Evolutionary conservation across 2,329 filamentous ascomycete genomes (phyloP).

Genomic region (Alternaria dauci): DNA sequence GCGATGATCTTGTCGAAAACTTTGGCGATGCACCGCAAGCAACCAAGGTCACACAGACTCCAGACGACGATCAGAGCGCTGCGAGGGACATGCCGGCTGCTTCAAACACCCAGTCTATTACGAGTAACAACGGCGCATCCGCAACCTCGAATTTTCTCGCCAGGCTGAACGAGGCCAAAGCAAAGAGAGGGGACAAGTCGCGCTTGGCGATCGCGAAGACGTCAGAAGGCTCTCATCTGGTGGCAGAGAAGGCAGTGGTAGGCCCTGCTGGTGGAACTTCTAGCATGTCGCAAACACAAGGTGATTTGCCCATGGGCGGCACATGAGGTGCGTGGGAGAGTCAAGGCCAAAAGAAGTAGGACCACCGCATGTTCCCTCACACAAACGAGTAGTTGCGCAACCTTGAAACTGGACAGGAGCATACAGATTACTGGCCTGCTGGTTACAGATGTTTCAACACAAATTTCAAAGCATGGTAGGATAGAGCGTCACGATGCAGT

Average conservation of each 20-base stretch:
- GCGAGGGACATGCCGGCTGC: neutral
- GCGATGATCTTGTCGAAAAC: slow-evolving; percentile 35
- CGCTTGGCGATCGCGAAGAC: slow-evolving; percentile 28
- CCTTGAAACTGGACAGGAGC: neutral
- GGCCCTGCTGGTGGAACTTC: neutral
- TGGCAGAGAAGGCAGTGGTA: slow-evolving; percentile 11
- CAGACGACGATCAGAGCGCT: neutral
- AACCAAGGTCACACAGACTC: slow-evolving; percentile 4
- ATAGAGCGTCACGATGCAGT: neutral
- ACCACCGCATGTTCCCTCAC: neutral
- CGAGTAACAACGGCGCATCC: slow-evolving; percentile 16
- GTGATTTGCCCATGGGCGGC: slow-evolving; percentile 21
- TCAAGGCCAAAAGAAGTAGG: neutral
- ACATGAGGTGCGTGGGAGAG: slow-evolving; percentile 14
- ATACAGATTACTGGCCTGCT: neutral
- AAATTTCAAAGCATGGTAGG: neutral
- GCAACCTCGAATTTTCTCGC: slow-evolving; percentile 52
- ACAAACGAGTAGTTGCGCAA: neutral
- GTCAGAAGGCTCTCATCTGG: slow-evolving; percentile 25
- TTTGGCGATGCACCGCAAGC: slow-evolving; percentile 8
- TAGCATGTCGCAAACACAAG: neutral
- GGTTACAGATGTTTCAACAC: neutral
- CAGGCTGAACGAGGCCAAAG: slow-evolving; percentile 52
- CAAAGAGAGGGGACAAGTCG: slow-evolving; percentile 50
- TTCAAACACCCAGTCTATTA: neutral